These are phyloP conservation scores for Phytopythium oedochilum DNA, from an alignment of 352 stramenopile genomes.

Conservation along the genomic window DNA sequence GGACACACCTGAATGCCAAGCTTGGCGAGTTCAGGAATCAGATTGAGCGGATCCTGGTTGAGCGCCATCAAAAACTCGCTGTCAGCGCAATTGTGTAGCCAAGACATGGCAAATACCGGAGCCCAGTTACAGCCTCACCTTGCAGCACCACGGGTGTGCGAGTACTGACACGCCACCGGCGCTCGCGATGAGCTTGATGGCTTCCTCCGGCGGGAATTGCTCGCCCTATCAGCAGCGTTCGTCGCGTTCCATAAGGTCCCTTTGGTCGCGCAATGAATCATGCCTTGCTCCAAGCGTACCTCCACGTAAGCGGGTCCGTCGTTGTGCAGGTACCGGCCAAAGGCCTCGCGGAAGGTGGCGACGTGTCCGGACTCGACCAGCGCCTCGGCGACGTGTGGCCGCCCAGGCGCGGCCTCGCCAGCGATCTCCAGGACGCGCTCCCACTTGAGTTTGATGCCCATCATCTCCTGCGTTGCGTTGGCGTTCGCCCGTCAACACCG, in stretches of 20 bases:
- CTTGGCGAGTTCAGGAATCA: constrained; percentile 65
- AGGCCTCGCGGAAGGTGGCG: constrained; percentile 73
- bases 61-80: neutral
- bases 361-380: constrained; percentile 76
- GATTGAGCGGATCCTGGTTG: constrained; percentile 53
- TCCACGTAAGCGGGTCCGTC: constrained; percentile 81
- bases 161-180: constrained; percentile 76
- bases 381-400: constrained; percentile 75
- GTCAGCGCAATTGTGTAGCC: neutral
- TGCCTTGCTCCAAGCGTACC: constrained; percentile 36
- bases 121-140: constrained; percentile 32
- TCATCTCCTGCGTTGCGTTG: constrained; percentile 37
- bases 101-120: neutral
- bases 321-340: constrained; percentile 78
- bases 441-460: constrained; percentile 82
- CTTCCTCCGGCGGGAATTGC: constrained; percentile 80
- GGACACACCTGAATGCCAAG: constrained; percentile 64
- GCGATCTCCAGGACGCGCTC: constrained; percentile 79
- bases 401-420: constrained; percentile 71
- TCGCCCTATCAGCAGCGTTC: constrained; percentile 34
- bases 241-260: no score
- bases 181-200: constrained; percentile 82
- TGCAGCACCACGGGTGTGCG: constrained; percentile 85
- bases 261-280: no score
- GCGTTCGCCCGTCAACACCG: neutral